Percentiles rank a stretch among this genome's conserved stretches.
phyloP scores from a whole-genome alignment of 129 eudicot genomes.

The Pulicaria dysenterica region DNA sequence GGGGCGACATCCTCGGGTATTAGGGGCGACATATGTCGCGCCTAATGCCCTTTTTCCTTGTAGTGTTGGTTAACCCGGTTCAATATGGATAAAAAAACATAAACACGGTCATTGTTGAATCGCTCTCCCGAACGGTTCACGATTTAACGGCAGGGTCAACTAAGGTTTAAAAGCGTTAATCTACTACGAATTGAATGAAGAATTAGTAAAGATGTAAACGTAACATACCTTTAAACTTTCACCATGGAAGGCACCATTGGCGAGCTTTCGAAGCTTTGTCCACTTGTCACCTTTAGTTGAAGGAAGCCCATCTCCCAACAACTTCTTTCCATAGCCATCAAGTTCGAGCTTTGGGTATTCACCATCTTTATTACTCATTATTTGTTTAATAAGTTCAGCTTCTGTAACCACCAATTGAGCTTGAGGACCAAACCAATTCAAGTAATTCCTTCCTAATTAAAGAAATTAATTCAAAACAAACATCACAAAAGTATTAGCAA shows the following conservation, averaged over 20 bases:
- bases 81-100: no score
- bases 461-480: background rate
- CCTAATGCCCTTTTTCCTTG: no score
- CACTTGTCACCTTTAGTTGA: constrained; percentile 66
- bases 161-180: no score
- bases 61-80: no score
- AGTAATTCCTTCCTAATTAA: constrained; percentile 51
- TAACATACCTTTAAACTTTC: constrained; percentile 59
- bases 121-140: no score
- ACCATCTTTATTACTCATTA: constrained; percentile 54
- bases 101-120: no score
- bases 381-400: constrained; percentile 56
- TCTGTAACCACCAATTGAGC: constrained; percentile 76
- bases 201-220: no score
- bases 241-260: constrained; percentile 64
- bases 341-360: constrained; percentile 55
- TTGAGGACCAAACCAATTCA: constrained; percentile 66
- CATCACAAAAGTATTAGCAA: background rate
- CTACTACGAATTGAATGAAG: no score
- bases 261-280: constrained; percentile 64
- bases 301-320: constrained; percentile 70
- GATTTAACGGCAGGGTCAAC: no score
- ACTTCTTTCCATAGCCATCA: constrained; percentile 59
- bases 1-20: no score
- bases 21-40: no score